A percentile compares a stretch with the other conserved stretches of the same genome.
phyloP scores from a whole-genome alignment of 2,329 filamentous ascomycete species.

The Parastagonospora avenae region DNA sequence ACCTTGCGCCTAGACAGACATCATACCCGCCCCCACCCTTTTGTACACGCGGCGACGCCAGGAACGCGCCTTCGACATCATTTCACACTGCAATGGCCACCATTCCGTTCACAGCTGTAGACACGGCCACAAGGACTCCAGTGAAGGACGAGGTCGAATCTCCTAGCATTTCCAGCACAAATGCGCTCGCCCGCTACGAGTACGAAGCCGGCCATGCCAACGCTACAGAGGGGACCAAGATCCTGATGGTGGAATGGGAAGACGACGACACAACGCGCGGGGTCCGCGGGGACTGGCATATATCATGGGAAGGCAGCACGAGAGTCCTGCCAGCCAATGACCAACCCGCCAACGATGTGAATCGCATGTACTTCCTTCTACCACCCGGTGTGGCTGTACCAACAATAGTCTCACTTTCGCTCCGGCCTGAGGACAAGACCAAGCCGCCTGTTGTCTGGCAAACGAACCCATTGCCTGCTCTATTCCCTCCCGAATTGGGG shows the following conservation, averaged over 20 bases:
- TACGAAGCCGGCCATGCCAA: slow-evolving; percentile 78
- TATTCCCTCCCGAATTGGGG: slow-evolving; percentile 79
- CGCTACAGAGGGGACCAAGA: slow-evolving; percentile 75
- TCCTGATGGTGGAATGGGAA: slow-evolving; percentile 93
- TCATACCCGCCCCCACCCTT: slow-evolving; percentile 39
- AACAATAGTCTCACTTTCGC: slow-evolving; percentile 69
- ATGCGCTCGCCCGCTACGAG: slow-evolving; percentile 82
- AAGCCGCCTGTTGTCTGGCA: slow-evolving; percentile 56
- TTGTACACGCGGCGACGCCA: slow-evolving; percentile 35
- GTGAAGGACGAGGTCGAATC: slow-evolving; percentile 51
- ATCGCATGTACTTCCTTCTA: slow-evolving; percentile 80
- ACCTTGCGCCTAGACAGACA: slow-evolving; percentile 34
- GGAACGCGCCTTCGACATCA: slow-evolving; percentile 31
- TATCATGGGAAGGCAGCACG: slow-evolving; percentile 82
- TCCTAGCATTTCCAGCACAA: slow-evolving; percentile 55
- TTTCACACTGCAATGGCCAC: slow-evolving; percentile 40
- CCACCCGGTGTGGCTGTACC: slow-evolving; percentile 75
- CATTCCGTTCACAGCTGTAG: slow-evolving; percentile 49
- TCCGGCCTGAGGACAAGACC: slow-evolving; percentile 53
- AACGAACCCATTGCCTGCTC: slow-evolving; percentile 82
- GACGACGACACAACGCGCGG: slow-evolving; percentile 59
- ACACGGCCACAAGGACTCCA: slow-evolving; percentile 42
- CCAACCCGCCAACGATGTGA: slow-evolving; percentile 54
- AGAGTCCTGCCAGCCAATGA: slow-evolving; percentile 71
- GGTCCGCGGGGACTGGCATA: slow-evolving; percentile 68